Evolutionary conservation across 352 stramenopile genomes (phyloP), one percentile per base, ranked within the genome.

Genomic region (Phytophthora quininea): DNA sequence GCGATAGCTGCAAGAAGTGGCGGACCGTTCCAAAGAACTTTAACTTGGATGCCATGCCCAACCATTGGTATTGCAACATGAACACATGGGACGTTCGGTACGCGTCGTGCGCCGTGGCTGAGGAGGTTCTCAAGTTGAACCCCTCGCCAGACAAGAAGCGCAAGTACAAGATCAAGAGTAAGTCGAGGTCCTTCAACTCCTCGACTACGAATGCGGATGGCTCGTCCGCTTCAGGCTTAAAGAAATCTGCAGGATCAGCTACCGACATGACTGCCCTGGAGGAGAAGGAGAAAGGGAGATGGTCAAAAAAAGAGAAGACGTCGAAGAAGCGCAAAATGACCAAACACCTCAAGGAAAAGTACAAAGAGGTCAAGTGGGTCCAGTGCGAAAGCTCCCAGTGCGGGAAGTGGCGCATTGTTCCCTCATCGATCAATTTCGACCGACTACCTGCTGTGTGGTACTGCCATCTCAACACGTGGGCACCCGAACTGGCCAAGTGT

Each of bases 31-130:
- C 96, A 4, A 88, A 83, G 53, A 73, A 83, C 35, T 85, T 98
- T 19, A 87, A 98, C 64, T 65, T 96, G 48, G 82, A 97, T 30
- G 77, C 77, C 14, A 94, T 99, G 72, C 96, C 96, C 9, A 92
- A 98, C 33, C 80, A 91, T 54, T 99, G 97, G 97, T 99, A 97
- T 66, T 99, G 97, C 76, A 81, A 92, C 54, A 93, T 99, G 82
- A 99, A 99, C 76, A 86, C 80, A 8, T 98, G 94, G 86, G 92
- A 98, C 69, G 62, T 72, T 19, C 89, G 80, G 40, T 88, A 90
- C 47, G 92, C 86, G 24, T 94, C 80, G 3, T 98, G 95, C 62
- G 75, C 82, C n/a, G 89, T 96, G 19, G 84, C 86, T 0, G 96
- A 98, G 67, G 93, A 99, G 70, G 76, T 88, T n/a, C 54, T 89